phyloP scores from a whole-genome alignment of 306 rosid species.

The Rosa lucieae region DNA sequence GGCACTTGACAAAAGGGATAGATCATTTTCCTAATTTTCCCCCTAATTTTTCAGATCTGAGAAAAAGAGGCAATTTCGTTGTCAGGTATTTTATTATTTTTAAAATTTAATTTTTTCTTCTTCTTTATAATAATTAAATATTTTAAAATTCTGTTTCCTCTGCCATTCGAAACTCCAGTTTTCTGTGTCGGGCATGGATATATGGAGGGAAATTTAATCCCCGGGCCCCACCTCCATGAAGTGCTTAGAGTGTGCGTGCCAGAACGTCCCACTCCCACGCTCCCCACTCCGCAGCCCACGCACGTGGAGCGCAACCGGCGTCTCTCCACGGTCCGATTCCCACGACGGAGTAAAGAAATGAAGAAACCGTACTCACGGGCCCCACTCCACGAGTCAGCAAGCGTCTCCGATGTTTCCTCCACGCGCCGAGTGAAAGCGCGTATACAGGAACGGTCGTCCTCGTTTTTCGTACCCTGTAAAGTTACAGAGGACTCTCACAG shows the following conservation, averaged over 20 bases:
- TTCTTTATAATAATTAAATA: not conserved
- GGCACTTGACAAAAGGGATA: constrained; percentile 1
- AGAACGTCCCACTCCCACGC: constrained; percentile 17
- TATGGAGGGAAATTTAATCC: constrained; percentile 31
- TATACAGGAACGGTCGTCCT: not conserved
- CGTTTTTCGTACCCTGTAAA: constrained; percentile 23
- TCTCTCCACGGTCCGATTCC: not conserved
- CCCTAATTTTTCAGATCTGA: not conserved
- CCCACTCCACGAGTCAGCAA: too few relatives aligned
- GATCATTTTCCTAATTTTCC: not conserved
- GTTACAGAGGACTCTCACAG: not conserved
- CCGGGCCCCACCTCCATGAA: constrained; percentile 26
- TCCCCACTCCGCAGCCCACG: not conserved
- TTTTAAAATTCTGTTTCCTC: not conserved
- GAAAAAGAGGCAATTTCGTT: not conserved
- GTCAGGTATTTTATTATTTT: not conserved
- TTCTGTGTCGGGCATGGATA: not conserved
- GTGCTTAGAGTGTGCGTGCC: constrained; percentile 25
- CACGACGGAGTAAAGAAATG: not conserved
- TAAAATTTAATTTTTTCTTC: too few relatives aligned
- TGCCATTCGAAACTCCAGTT: not conserved
- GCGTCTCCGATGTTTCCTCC: too few relatives aligned
- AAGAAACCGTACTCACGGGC: too few relatives aligned
- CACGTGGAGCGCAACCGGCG: not conserved
- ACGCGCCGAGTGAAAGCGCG: not conserved